Evolutionary conservation across 2,329 filamentous ascomycete species (phyloP).

Genomic region (Cladobotryum mycophilum): DNA sequence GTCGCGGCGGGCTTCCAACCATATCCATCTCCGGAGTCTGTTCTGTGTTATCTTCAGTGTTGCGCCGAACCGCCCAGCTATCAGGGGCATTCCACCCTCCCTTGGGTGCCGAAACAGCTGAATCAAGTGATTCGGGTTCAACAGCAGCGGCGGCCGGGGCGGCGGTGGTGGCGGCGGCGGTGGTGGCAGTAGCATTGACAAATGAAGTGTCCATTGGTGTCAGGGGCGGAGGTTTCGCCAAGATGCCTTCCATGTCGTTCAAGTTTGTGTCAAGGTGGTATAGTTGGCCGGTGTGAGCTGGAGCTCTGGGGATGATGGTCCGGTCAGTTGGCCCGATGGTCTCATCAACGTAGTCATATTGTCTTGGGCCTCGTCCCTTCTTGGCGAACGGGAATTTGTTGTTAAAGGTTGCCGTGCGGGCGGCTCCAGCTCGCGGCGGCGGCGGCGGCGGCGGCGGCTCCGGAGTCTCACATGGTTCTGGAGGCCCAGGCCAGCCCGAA

Average conservation of each 20-base stretch:
- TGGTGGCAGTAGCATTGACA: slow-evolving; percentile 23
- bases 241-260: slow-evolving; percentile 84
- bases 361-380: slow-evolving; percentile 42
- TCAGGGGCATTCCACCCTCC: slow-evolving; percentile 89
- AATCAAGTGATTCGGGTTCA: slow-evolving; percentile 37
- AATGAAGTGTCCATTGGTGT: slow-evolving; percentile 61
- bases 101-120: slow-evolving; percentile 31
- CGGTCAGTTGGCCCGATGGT: slow-evolving; percentile 55
- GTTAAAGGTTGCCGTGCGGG: slow-evolving; percentile 49
- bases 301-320: slow-evolving; percentile 39
- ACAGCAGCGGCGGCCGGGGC: slow-evolving; percentile 9
- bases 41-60: slow-evolving; percentile 57
- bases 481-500: slow-evolving; percentile 22
- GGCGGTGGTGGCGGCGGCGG: too few relatives aligned
- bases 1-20: slow-evolving; percentile 56
- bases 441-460: slow-evolving; percentile 27
- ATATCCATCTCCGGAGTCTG: slow-evolving; percentile 61
- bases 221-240: slow-evolving; percentile 63
- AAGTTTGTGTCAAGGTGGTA: slow-evolving; percentile 85
- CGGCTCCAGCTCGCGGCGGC: slow-evolving; percentile 15
- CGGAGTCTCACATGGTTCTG: slow-evolving; percentile 24
- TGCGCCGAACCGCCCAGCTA: slow-evolving; percentile 86
- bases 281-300: slow-evolving; percentile 51
- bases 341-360: slow-evolving; percentile 50
- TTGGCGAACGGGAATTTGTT: slow-evolving; percentile 60